These are phyloP conservation scores for Phascolomyces articulosus DNA, from an alignment of 371 early-diverging fungal species.

Conservation along the genomic window DNA sequence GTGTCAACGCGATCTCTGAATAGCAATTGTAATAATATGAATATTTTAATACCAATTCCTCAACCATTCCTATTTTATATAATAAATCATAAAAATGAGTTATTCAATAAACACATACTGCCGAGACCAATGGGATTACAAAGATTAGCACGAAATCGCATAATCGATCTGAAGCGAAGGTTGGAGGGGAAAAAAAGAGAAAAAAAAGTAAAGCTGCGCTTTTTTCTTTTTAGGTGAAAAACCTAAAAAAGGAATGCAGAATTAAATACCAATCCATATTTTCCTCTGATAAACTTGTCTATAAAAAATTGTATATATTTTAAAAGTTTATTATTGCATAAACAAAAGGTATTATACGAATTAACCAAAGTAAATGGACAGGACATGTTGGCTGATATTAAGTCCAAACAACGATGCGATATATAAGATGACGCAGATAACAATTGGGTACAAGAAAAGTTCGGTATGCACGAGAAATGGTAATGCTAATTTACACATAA, in stretches of 20 bases:
- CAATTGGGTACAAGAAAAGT: conserved; percentile 85
- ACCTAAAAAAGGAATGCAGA: neutral
- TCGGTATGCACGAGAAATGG: conserved; percentile 89
- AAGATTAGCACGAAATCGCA: conserved; percentile 35
- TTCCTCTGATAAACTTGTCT: no score
- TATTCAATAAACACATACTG: conserved; percentile 21
- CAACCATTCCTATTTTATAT: no score
- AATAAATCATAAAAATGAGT: no score
- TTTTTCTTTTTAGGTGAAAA: neutral
- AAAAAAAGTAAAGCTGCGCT: neutral
- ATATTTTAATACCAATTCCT: no score
- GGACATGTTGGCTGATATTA: conserved; percentile 74
- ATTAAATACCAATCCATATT: no score
- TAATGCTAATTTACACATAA: conserved; percentile 50
- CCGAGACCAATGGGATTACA: conserved; percentile 32
- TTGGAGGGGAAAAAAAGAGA: neutral
- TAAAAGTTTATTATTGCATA: neutral
- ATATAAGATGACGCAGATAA: conserved; percentile 69
- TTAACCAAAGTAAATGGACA: conserved; percentile 70
- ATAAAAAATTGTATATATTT: no score
- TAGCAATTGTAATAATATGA: no score
- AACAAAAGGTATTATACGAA: neutral
- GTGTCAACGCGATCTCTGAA: conserved; percentile 39
- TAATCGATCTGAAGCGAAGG: conserved; percentile 1
- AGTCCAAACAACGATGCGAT: conserved; percentile 80